Evolutionary conservation across 441 rosid species (phyloP).

Genomic region (Erysimum cheiri): DNA sequence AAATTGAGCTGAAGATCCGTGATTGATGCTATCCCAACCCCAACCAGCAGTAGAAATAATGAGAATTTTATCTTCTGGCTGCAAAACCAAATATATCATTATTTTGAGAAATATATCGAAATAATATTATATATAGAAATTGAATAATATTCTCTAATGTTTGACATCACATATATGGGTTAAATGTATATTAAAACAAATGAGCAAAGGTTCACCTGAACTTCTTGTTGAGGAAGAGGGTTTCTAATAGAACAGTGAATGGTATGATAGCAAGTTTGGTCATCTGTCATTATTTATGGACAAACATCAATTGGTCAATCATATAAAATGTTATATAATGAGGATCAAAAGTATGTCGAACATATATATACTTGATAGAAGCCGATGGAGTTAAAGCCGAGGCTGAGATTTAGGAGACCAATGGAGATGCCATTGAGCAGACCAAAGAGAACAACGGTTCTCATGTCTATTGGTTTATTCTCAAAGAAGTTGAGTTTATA

Average conservation of each 20-base stretch:
- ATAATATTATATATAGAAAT: neutral
- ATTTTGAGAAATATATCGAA: neutral
- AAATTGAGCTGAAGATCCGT: conserved; percentile 97
- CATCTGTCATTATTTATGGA: conserved; percentile 64
- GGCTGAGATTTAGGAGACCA: conserved; percentile 91
- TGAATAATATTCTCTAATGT: neutral
- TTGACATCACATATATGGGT: neutral
- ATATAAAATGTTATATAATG: neutral
- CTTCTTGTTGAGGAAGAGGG: conserved; percentile 85
- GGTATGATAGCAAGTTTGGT: conserved; percentile 98
- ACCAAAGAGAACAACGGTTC: conserved; percentile 90
- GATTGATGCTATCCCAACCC: conserved; percentile 92
- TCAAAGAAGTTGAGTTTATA: conserved; percentile 83
- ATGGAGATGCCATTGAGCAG: conserved; percentile 95
- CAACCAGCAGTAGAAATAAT: conserved; percentile 69
- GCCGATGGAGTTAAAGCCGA: conserved; percentile 96
- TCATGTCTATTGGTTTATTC: conserved; percentile 78
- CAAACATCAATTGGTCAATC: conserved; percentile 21
- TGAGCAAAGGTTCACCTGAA: conserved; percentile 64
- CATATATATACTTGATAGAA: conserved; percentile 77
- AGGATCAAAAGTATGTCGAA: neutral
- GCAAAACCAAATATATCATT: conserved; percentile 44
- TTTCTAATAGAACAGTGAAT: conserved; percentile 90
- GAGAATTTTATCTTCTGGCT: conserved; percentile 84
- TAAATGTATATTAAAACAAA: neutral